Evolutionary conservation across 768 basidiomycete species (phyloP).

Genomic region (Suillus spraguei): DNA sequence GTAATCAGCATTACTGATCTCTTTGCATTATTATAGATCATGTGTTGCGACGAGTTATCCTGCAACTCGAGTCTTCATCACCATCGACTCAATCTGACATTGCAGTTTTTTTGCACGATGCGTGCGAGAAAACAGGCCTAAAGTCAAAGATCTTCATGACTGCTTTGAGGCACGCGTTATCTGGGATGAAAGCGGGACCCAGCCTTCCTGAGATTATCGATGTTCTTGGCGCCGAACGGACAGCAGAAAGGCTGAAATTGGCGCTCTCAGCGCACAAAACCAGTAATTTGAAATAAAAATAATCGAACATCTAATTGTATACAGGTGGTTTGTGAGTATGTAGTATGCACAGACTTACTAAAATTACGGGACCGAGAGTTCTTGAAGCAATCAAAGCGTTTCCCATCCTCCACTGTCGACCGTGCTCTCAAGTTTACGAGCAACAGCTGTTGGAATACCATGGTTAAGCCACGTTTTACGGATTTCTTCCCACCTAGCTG

Average conservation of each 20-base stretch:
- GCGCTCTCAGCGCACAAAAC: conserved; percentile 11
- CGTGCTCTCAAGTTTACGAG: conserved; percentile 84
- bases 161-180: conserved; percentile 74
- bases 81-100: conserved; percentile 27
- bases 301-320: conserved; percentile 1
- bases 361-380: not conserved
- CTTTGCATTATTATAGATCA: conserved; percentile 9
- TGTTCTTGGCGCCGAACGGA: conserved; percentile 38
- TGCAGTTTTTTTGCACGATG: conserved; percentile 43
- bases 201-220: conserved; percentile 42
- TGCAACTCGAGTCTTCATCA: conserved; percentile 5
- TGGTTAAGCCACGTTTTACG: conserved; percentile 91
- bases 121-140: conserved; percentile 41
- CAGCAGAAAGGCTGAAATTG: conserved; percentile 19
- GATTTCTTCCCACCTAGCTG: conserved; percentile 87
- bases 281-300: not conserved
- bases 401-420: conserved; percentile 96
- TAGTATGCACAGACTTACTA: not conserved
- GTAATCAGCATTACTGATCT: conserved; percentile 6
- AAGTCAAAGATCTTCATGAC: conserved; percentile 66
- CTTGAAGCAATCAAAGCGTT: conserved; percentile 50
- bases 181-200: conserved; percentile 69
- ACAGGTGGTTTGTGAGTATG: not conserved
- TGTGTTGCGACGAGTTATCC: conserved; percentile 5
- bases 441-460: conserved; percentile 86